These are phyloP conservation scores for Phytophthora ohioensis DNA, from an alignment of 352 stramenopile species.

Conservation along the genomic window DNA sequence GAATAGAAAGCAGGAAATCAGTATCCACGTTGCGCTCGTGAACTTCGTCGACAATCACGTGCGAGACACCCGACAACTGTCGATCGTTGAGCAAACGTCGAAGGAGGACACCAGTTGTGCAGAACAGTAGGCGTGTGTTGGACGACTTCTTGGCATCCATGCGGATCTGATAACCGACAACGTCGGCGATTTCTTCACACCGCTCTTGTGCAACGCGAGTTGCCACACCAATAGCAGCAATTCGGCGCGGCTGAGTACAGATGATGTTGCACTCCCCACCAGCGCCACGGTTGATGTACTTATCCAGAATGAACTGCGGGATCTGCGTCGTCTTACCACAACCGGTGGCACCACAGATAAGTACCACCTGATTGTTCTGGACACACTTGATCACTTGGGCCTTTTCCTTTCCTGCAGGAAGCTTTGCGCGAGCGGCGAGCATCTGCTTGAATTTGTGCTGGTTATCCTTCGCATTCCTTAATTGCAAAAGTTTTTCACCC, in stretches of 20 bases:
- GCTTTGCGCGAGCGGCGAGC: constrained; percentile 52
- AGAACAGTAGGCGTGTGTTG: constrained; percentile 95
- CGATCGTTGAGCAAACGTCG: constrained; percentile 93
- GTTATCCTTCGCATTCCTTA: constrained; percentile 50
- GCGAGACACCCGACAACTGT: constrained; percentile 90
- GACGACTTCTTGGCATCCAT: constrained; percentile 92
- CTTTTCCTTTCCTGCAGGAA: constrained; percentile 73
- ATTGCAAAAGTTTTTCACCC: constrained; percentile 56
- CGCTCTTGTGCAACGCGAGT: constrained; percentile 95
- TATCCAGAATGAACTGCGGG: constrained; percentile 97
- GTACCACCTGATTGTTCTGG: constrained; percentile 87
- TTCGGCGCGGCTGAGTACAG: constrained; percentile 95
- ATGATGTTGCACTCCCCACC: constrained; percentile 95
- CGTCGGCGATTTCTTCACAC: constrained; percentile 85
- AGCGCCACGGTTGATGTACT: constrained; percentile 85
- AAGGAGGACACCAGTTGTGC: constrained; percentile 96
- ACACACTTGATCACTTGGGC: constrained; percentile 64
- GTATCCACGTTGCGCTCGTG: constrained; percentile 98
- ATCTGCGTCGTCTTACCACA: constrained; percentile 97
- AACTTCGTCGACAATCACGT: constrained; percentile 99
- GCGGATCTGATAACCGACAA: constrained; percentile 96
- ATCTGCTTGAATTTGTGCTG: constrained; percentile 68
- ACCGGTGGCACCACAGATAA: constrained; percentile 96
- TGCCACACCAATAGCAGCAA: constrained; percentile 97
- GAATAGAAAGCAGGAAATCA: constrained; percentile 96